Base-by-base conservation (phyloP, 805 yeast genomes). In the Zygosaccharomyces lentus region DNA sequence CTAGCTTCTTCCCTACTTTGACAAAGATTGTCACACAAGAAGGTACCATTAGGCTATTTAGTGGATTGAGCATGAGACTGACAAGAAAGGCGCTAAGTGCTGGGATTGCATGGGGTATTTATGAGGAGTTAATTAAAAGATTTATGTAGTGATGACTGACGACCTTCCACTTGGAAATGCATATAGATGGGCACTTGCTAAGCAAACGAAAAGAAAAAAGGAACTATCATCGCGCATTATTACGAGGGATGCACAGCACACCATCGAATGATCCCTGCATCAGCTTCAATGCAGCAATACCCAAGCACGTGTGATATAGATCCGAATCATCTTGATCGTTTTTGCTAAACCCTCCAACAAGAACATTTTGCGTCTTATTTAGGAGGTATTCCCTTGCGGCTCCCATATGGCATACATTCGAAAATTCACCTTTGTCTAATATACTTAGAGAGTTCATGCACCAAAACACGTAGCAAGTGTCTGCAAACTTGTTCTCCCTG, bases 91-190 rank as follows among this genome's bases (percentile, higher is more conserved):
- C 91, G 0, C 64, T 87, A 39, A 85, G 96, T 65, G 91, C 97
- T 0, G 97, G 96, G 1, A 88, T 93, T 50, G 89, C 96, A 41
- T 93, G 99, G 99, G 87, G 96, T 48, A 82, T 93, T 19, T 93
- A 91, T 63, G 99, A 93, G 65, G 97, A 93, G 61, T 68, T 91
- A 45, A 77, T 91, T 32, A 73, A 71, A 57, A 51, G 52, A 29
- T 57, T 64, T 46, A 51, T 57, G 52, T 55, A 47, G 43, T 45
- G 34, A 45, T 16, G 34, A 25, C 32, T 42, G 32, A 35, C 30
- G 37, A 37, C 41, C 29, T 26, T 38, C n/a, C 32, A 7, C 3
- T 29, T 29, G 10, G 16, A 19, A 30, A 12, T 23, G 32, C 47
- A 21, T 43, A 41, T 40, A 34, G 29, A 45, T 45, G 30, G 27